These are phyloP conservation scores for Peltaster fructicola DNA, from an alignment of 2,329 filamentous ascomycete genomes.

Conservation along the genomic window DNA sequence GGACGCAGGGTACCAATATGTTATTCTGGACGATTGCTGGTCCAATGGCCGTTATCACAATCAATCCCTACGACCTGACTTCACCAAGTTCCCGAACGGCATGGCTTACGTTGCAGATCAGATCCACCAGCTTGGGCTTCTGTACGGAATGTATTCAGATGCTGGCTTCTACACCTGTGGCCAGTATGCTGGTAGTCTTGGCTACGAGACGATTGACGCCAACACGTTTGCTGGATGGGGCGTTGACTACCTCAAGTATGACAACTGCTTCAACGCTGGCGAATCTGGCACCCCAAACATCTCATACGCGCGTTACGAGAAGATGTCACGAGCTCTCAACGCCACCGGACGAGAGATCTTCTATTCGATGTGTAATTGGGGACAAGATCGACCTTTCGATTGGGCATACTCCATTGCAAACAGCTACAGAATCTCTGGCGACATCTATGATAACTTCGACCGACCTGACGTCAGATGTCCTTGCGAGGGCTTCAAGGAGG, in stretches of 20 bases:
- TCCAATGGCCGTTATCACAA: slow-evolving; percentile 26
- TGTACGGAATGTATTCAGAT: slow-evolving; percentile 46
- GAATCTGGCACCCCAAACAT: slow-evolving; percentile 30
- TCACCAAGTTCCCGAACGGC: slow-evolving; percentile 38
- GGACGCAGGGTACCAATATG: slow-evolving; percentile 33
- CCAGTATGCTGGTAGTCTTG: slow-evolving; percentile 38
- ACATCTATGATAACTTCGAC: slow-evolving; percentile 30
- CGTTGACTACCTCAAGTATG: slow-evolving; percentile 39
- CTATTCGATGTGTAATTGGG: slow-evolving; percentile 35
- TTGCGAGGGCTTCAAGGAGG: slow-evolving; percentile 19
- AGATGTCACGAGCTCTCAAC: slow-evolving; percentile 31
- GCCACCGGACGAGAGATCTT: slow-evolving; percentile 27
- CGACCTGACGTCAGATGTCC: slow-evolving; percentile 26
- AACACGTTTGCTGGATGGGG: slow-evolving; percentile 40
- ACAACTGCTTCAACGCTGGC: slow-evolving; percentile 40
- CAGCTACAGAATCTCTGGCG: slow-evolving; percentile 29
- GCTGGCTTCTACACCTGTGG: slow-evolving; percentile 28
- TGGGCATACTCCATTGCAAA: slow-evolving; percentile 32
- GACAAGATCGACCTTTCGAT: slow-evolving; percentile 30
- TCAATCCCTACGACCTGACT: slow-evolving; percentile 25
- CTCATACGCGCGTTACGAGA: slow-evolving; percentile 30
- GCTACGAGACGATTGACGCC: slow-evolving; percentile 40
- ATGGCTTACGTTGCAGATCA: slow-evolving; percentile 36
- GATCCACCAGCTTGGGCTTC: slow-evolving; percentile 40
- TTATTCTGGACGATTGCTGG: slow-evolving; percentile 38